Percentiles rank a stretch among this genome's conserved stretches.
Conservation (phyloP, 192 early-diverging fungal species). For the Backusella circina region DNA sequence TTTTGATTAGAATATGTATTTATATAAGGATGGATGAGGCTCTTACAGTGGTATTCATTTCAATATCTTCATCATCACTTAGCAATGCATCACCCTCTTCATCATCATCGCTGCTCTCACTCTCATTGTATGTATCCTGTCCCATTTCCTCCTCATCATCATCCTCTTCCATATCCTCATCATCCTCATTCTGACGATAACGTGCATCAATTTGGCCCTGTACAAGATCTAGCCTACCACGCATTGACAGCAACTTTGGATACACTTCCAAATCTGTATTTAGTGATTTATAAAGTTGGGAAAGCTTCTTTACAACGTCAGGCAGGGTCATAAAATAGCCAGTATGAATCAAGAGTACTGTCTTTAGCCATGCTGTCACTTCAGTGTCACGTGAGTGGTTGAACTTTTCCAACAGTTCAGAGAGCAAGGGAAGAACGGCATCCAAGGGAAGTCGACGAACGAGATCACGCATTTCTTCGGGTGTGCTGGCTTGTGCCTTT, state of each 20-base stretch:
- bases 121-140: not conserved
- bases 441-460: conserved; percentile 45
- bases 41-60: not conserved
- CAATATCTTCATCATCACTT: not conserved
- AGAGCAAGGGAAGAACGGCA: conserved; percentile 45
- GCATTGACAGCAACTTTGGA: conserved; percentile 45
- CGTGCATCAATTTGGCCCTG: conserved; percentile 47
- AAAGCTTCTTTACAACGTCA: conserved; percentile 41
- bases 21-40: not conserved
- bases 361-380: conserved; percentile 48
- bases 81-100: conserved; percentile 1
- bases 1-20: not conserved
- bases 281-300: conserved; percentile 48
- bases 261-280: conserved; percentile 41
- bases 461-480: conserved; percentile 36
- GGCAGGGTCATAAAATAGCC: conserved; percentile 54
- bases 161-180: conserved; percentile 3
- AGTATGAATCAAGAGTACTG: conserved; percentile 42
- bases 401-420: conserved; percentile 43
- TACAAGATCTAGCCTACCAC: conserved; percentile 48
- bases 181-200: conserved; percentile 30
- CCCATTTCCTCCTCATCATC: conserved; percentile 3
- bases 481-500: not conserved
- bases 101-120: not conserved
- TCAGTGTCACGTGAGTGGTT: conserved; percentile 38